Conservation (phyloP, 1,284 basidiomycete genomes). For the Austroboletus olivaceoglutinosus region DNA sequence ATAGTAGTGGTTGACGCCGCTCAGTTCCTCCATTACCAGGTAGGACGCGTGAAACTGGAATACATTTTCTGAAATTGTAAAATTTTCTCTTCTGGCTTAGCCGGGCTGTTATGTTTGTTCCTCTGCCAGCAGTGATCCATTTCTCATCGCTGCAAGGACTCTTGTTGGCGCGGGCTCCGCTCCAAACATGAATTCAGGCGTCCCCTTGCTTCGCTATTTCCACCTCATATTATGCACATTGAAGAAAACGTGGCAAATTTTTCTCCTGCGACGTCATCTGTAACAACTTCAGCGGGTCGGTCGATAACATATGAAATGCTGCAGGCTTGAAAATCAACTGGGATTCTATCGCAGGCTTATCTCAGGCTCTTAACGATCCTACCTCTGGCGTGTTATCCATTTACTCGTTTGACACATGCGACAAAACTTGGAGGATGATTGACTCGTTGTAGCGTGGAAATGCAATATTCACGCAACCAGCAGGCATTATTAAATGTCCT, state of each 20-base stretch:
- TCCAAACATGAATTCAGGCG: constrained; percentile 65
- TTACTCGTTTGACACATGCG: constrained; percentile 85
- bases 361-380: constrained; percentile 75
- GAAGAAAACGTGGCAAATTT: constrained; percentile 75
- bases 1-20: constrained; percentile 82
- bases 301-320: constrained; percentile 78
- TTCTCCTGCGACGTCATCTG: constrained; percentile 70
- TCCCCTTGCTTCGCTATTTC: constrained; percentile 69
- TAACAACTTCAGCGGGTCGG: constrained; percentile 70
- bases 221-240: constrained; percentile 73
- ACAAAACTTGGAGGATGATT: constrained; percentile 85
- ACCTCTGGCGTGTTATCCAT: constrained; percentile 88
- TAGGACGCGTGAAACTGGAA: constrained; percentile 25
- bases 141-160: constrained; percentile 58
- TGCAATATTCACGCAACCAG: constrained; percentile 95
- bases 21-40: constrained; percentile 78
- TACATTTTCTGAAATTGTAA: constrained; percentile 8
- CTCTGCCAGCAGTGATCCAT: not conserved
- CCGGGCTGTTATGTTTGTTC: constrained; percentile 66
- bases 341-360: constrained; percentile 75
- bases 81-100: constrained; percentile 37
- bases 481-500: constrained; percentile 91
- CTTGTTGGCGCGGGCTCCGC: constrained; percentile 89
- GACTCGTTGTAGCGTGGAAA: constrained; percentile 73
- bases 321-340: constrained; percentile 88